Evolutionary conservation across 768 basidiomycete species (phyloP), one percentile per base, ranked within the genome.

Genomic region (Termitomyces sp.): DNA sequence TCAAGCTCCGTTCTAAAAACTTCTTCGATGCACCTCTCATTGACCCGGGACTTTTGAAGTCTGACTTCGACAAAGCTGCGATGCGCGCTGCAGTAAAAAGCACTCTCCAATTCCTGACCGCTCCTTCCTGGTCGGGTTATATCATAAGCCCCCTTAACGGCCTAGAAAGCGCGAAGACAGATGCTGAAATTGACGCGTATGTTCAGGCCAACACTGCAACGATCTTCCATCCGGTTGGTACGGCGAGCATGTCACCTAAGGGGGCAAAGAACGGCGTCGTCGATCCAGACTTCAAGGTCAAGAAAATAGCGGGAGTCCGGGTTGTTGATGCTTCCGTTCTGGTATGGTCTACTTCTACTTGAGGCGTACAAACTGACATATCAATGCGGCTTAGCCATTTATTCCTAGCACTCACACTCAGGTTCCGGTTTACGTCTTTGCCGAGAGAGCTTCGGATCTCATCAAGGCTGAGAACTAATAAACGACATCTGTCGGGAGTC

Each of bases 261-360:
- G 63, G 61, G 9, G 64, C 66, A 4, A 50, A 62, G 28, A 53
- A 57, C 7, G 74, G 72, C 8, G 74, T 75, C 26, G 69, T 72
- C 1, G 68, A 74, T 62, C 69, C 72, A 3, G 68, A 72, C 58
- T 56, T 74, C 14, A 67, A 44, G 44, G 67, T 75, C 10, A 74
- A 72, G 59, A 66, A 67, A 4, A 59, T 72, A 0, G 58, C 33
- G 1, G 71, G 71, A 18, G 57, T 75, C 12, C 63, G 74, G 14
- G 64, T 75, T 23, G 70, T 75, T 9, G 74, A 75, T 67, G 71
- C 71, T 28, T 73, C 71, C 10, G 63, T 73, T 26, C 50, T 74
- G 18, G 40, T 54, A 30, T 30, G 28, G 20, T 8, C 9, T 5
- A 54, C 9, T 5, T 32, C 13, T 40, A 43, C 23, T 2, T 41